A percentile compares a stretch with the other conserved stretches of the same genome.
Conservation (phyloP, 192 early-diverging fungal species). For the Borealophlyctis nickersoniae region DNA sequence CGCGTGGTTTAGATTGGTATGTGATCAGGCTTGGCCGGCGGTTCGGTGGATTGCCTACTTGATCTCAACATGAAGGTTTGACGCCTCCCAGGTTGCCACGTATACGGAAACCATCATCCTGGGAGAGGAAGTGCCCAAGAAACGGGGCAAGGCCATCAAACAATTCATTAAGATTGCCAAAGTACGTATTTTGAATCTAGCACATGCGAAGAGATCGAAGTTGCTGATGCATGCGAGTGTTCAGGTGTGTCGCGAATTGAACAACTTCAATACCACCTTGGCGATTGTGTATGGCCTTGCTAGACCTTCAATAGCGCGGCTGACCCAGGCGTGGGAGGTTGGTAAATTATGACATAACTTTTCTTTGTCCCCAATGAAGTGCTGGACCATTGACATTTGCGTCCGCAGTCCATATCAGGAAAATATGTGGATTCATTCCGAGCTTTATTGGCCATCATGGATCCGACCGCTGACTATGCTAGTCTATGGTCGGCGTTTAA, state of each 20-base stretch:
- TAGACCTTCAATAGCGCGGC: constrained; percentile 32
- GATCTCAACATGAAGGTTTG: constrained; percentile 3
- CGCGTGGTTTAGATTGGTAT: constrained; percentile 45
- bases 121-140: constrained; percentile 47
- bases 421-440: constrained; percentile 47
- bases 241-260: constrained; percentile 39
- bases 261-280: constrained; percentile 46
- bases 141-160: constrained; percentile 42
- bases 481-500: constrained; percentile 47
- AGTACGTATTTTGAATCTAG: constrained; percentile 4
- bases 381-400: no score
- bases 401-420: constrained; percentile 26
- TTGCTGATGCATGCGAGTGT: not conserved
- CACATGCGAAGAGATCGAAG: not conserved
- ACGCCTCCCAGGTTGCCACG: constrained; percentile 24
- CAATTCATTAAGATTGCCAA: constrained; percentile 48
- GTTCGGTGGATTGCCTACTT: constrained; percentile 2
- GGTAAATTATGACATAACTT: no score
- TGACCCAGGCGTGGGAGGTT: constrained; percentile 48
- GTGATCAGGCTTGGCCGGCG: not conserved
- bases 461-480: constrained; percentile 38
- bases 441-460: constrained; percentile 36
- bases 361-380: no score
- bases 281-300: constrained; percentile 44
- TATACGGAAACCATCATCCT: constrained; percentile 44